Base-by-base conservation (phyloP, 768 basidiomycete species). In the Hypholoma fasciculare region DNA sequence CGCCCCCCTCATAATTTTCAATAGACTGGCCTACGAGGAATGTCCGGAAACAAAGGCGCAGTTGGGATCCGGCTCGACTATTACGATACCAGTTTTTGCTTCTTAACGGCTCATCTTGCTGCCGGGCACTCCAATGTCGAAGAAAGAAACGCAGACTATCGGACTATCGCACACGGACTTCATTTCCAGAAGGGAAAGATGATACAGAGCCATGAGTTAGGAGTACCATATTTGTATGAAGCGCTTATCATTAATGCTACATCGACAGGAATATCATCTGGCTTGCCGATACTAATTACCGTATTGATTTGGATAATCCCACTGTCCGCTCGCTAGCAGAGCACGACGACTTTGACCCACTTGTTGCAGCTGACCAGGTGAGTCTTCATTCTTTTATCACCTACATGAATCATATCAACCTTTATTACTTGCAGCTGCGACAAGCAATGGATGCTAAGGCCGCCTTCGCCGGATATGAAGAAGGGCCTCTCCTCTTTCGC, bases 31-130 rank as follows among this genome's bases (percentile, higher is more conserved):
- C 77, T 92, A 42, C 82, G 89, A 36, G 97, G 97, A 12, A 94
- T 98, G 85, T 94, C 94, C 0, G 97, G 95, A 27, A 96, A 96
- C 76, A 96, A 99, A 76, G 97, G 97, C 17, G 97, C 94, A 1
- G 92, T 96, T 12, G 95, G 89, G 6, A 93, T 99, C 61, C 88
- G 97, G 12, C 77, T 99, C 51, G 92, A 98, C 27, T 93, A 92
- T 65, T 82, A 91, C 63, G 94, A 96, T 67, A 92, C 96, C 8
- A 90, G 84, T 56, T 89, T 98, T 66, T 99, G 97, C 74, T 96
- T 98, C 74, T 71, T 99, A 61, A 98, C 96, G 8, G 94, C 93
- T 3, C 97, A 98, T 72, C 82, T 98, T 42, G 96, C 97, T 14
- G 96, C 97, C n/a, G 97, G 97, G 7, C 95, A 97, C 67, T 68